phyloP scores from a whole-genome alignment of 345 rosid species.

The Aurinia saxatilis region DNA sequence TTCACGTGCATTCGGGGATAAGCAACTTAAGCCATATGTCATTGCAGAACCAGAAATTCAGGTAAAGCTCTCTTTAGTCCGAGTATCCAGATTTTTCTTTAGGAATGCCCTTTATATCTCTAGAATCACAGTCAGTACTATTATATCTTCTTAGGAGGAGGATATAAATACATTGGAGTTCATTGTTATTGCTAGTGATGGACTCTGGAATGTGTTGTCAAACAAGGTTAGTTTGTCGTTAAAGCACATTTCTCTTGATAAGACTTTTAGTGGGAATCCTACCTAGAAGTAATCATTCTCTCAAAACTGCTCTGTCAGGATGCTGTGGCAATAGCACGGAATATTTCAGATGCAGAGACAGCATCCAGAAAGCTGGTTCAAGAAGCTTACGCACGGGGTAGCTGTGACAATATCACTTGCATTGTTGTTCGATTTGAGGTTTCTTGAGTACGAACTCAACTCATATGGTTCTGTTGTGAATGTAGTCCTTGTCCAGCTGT shows the following conservation, averaged over 20 bases:
- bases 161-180: conserved; percentile 84
- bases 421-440: conserved; percentile 67
- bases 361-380: conserved; percentile 72
- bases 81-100: neutral
- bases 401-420: conserved; percentile 93
- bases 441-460: conserved; percentile 3
- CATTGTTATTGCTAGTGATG: conserved; percentile 96
- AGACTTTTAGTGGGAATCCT: neutral
- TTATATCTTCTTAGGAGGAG: conserved; percentile 61
- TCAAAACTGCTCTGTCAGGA: conserved; percentile 40
- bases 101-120: neutral
- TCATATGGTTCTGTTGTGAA: neutral
- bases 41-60: conserved; percentile 99
- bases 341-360: conserved; percentile 72
- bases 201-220: conserved; percentile 92
- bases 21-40: conserved; percentile 91
- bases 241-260: neutral
- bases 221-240: conserved; percentile 40
- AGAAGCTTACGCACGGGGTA: conserved; percentile 85
- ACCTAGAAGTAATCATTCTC: neutral
- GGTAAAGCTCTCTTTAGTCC: conserved; percentile 31
- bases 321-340: conserved; percentile 64
- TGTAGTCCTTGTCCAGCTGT: neutral
- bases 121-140: neutral
- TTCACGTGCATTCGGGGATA: conserved; percentile 97